Evolutionary conservation across 257 asterid genomes (phyloP), one percentile per base, ranked within the genome.

Genomic region (Schizonepeta tenuifolia): DNA sequence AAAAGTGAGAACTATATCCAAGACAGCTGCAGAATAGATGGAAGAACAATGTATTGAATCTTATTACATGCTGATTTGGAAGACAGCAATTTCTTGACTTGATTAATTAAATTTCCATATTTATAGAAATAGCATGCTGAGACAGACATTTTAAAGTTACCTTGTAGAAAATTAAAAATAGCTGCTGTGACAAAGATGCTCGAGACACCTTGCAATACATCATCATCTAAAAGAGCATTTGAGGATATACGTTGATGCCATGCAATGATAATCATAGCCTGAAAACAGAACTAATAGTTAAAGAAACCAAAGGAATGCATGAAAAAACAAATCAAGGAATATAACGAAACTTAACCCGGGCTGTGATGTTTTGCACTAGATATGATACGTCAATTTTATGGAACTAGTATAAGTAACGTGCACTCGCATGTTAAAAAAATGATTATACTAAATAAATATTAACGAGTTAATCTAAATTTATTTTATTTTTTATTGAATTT

Each of bases 161-260:
- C 99, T 90, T 89, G 87, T 79, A 86, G 65, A 78, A 90, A 90
- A 73, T 95, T 89, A 75, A 95, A 78, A 76, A 90, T 80, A 58
- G 99, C 94, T 78, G 98, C 96, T 26, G 99, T 95, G 75, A 95
- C 83, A 78, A 95, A 95, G 82, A 95, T 90, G 90, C 99, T 95
- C 87, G 88, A 79, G 71, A 95, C 81, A 75, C 81, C 85, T 79
- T 78, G 90, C 76, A 90, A 80, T n/a, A 92, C 80, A 73, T 78
- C 88, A 67, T 80, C 90, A 47, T 88, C 96, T 47, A 90, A 83
- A 76, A 89, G 77, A 35, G 78, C 83, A 77, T 75, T 73, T 38
- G 95, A 77, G 77, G 87, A 79, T 69, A 82, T 83, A 63, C 87
- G 80, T 75, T 86, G 91, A 75, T 88, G 92, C 98, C 98, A 95